Evolutionary conservation across 2,329 filamentous ascomycete species (phyloP), one percentile per base, ranked within the genome.

Genomic region (Colletotrichum sp.): DNA sequence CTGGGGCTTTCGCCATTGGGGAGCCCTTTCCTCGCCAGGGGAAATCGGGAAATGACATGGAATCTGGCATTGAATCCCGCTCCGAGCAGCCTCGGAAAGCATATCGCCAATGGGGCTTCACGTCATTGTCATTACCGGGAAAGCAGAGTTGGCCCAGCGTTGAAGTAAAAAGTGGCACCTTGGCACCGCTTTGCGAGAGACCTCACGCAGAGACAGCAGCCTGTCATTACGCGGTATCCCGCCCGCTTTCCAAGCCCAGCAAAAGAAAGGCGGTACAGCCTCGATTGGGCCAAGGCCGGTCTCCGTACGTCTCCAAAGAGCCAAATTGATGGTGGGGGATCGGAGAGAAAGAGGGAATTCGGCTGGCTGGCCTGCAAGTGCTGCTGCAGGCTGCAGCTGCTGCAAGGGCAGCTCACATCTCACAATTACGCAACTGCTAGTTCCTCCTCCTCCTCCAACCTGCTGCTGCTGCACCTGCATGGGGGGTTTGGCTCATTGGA

Each of bases 81-180:
- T 44, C 66, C 66, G 52, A 69, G 16, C 9, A 44, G 34, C 52
- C 67, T 69, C 67, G 55, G 67, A 69, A 49, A 32, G 34, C 32
- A 44, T 62, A 32, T 69, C 67, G 67, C 57, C 67, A 62, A 69
- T 69, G 67, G 67, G 67, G 67, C 67, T 62, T 69, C 55, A 69
- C 57, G 67, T 69, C 67, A 69, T 69, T 61, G 55, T 69, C 67
- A 69, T 69, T 69, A 69, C 67, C 67, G 67, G 34, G 52, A 61
- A 69, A 25, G 52, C 52, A 49, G 36, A 61, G 67, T 30, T 30
- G 32, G 32, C 25, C 25, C 55, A 22, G n/a, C 15, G 25, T 36
- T 36, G 65, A 69, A 49, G 30, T 44, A 62, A 27, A 62, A 69
- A 30, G 67, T 69, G 67, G 67, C 12, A 29, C 57, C 67, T 44